Base-by-base conservation (phyloP, 2,329 filamentous ascomycete genomes). In the Acarospora socialis region DNA sequence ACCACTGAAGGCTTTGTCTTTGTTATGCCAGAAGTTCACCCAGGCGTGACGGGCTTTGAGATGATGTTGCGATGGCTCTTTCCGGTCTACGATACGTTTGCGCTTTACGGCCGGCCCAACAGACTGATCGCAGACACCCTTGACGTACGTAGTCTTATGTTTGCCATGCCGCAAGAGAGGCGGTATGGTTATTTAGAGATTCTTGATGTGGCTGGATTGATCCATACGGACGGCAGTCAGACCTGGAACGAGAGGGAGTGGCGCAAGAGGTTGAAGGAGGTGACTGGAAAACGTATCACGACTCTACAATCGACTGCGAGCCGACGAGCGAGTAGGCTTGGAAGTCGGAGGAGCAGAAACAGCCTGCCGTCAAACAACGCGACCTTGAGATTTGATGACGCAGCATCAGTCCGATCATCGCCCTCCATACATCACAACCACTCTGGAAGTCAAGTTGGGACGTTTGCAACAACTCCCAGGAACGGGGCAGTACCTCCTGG, bases 1-100 rank as follows among this genome's bases (percentile, higher is more conserved):
- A 73, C 74, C 2, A 80, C 79, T 0, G 90, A 98, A 52, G 90
- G 90, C 0, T 94, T 94, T 46, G 82, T 98, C 4, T 98, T 98
- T 49, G 77, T 95, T 44, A 94, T 98, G 86, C 90, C 90, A 3
- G 90, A 98, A 54, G 72, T 79, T 1, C 83, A 82, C 47, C 78
- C 87, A n/a, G 86, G 83, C 12, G 80, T 98, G 8, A 81, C 74
- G 33, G 90, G 90, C 0, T 93, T 95, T 45, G 90, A 95, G 54
- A 94, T 92, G 66, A 78, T 98, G 66, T 65, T 98, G 20, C 73
- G 83, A 27, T 94, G 81, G 59, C 64, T 98, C 8, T 92, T 98
- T 52, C 90, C 90, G 0, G 81, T 84, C 0, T 98, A 82, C 64
- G 90, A 98, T 52, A 82, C 82, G 0, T 98, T 94, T 53, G 74